Conservation (phyloP, 73 alveolate species). For the Symbiodinium pilosum region DNA sequence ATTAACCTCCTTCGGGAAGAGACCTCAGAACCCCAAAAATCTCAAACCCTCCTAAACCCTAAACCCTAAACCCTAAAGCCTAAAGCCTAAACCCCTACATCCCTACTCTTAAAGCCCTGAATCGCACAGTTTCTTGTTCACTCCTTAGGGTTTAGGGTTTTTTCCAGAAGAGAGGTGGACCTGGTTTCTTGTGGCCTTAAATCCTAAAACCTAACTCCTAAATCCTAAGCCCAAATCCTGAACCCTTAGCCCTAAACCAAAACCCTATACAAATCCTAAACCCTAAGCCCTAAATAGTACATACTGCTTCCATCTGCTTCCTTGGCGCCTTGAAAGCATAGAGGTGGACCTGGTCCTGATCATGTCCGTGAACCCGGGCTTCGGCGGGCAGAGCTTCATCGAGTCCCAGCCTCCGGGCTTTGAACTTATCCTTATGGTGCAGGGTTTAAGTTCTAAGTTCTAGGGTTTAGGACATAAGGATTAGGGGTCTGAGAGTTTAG, state of each 20-base stretch:
- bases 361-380: constrained; percentile 95
- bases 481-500: background rate
- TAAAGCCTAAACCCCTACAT: background rate
- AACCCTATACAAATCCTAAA: background rate
- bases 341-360: constrained; percentile 93
- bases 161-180: background rate
- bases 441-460: background rate
- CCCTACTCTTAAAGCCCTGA: too few species aligned
- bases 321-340: background rate
- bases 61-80: background rate
- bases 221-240: background rate
- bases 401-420: constrained; percentile 36
- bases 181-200: background rate
- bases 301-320: background rate
- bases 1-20: too few species aligned
- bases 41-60: too few species aligned
- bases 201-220: background rate
- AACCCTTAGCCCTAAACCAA: background rate
- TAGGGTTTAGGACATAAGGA: background rate
- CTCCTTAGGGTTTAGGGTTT: background rate
- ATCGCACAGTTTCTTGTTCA: too few species aligned
- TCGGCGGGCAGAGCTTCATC: constrained; percentile 93
- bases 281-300: background rate
- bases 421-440: too few species aligned
- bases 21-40: too few species aligned